Evolutionary conservation across 805 yeast species (phyloP), one percentile per base, ranked within the genome.

Genomic region (Jamesozyma rosinii): DNA sequence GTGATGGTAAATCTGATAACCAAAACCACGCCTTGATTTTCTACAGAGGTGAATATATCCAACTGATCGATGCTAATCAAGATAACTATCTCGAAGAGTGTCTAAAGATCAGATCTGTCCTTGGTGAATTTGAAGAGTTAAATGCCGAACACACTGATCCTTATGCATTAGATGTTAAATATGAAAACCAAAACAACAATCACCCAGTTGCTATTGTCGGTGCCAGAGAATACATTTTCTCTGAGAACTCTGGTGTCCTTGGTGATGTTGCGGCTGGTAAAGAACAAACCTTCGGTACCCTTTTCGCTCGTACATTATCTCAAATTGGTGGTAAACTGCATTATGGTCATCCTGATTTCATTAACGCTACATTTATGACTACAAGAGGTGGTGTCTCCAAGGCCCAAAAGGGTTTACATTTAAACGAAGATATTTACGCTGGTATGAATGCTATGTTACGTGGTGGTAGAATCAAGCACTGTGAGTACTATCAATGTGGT

Each of bases 241-340:
- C 95, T 5, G 96, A 89, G 63, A 84, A 84, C 56, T 77, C 86
- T 45, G 97, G 97, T 50, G 81, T 89, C 19, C 69, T 89, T 38
- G 97, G 97, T 45, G 97, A 89, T 66, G 85, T 89, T 52, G 96
- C 97, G 26, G 97, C 97, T 33, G 95, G 95, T 26, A 89, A 89
- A 63, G 97, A 89, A 62, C 96, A 90, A 65, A 89, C 97, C 2
- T 89, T 89, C 68, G 97, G 97, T 38, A 89, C 97, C 0, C 67
- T 90, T 55, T 89, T 90, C 69, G 95, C 97, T 2, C 74, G 97
- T 59, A 88, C 96, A 0, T 68, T 89, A 54, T 88, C 96, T 1
- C 89, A 85, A 57, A 85, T 90, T 55, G 97, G 97, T 18, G 96
- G 94, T 5, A 90, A 90, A 64, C 68, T 89, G 43, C 97, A 89